Conservation (phyloP, 805 yeast genomes). For the Saturnispora quitensis region DNA sequence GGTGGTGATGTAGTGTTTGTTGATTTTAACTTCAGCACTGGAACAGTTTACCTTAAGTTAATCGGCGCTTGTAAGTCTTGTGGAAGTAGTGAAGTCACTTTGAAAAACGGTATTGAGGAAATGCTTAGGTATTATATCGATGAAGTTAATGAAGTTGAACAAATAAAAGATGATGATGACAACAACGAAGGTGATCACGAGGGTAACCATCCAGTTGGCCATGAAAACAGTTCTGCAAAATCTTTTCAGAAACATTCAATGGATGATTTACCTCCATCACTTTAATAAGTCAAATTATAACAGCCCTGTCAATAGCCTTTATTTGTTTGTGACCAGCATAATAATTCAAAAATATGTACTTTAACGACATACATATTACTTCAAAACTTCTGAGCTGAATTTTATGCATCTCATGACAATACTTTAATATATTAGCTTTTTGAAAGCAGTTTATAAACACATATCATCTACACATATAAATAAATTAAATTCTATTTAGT, state of each 20-base stretch:
- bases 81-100: conserved; percentile 81
- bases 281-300: conserved; percentile 13
- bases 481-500: background rate
- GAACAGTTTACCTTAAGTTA: conserved; percentile 77
- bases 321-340: background rate
- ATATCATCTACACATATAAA: background rate
- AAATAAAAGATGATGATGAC: conserved; percentile 77
- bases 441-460: background rate
- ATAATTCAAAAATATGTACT: background rate
- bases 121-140: conserved; percentile 96
- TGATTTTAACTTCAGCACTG: conserved; percentile 77
- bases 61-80: conserved; percentile 97
- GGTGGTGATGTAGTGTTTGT: conserved; percentile 94
- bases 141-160: conserved; percentile 84
- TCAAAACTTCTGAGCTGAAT: too few relatives aligned
- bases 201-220: conserved; percentile 13
- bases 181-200: conserved; percentile 28
- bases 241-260: conserved; percentile 9
- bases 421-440: background rate
- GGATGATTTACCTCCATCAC: conserved; percentile 29
- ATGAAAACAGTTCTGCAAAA: background rate
- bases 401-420: too few relatives aligned
- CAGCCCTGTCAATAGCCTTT: background rate
- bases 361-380: background rate
- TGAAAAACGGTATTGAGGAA: conserved; percentile 93